Percentiles rank a stretch among this genome's conserved stretches.
These are phyloP conservation scores for Magnusiomyces magnusii DNA, from an alignment of 1,139 yeast species.

Conservation along the genomic window DNA sequence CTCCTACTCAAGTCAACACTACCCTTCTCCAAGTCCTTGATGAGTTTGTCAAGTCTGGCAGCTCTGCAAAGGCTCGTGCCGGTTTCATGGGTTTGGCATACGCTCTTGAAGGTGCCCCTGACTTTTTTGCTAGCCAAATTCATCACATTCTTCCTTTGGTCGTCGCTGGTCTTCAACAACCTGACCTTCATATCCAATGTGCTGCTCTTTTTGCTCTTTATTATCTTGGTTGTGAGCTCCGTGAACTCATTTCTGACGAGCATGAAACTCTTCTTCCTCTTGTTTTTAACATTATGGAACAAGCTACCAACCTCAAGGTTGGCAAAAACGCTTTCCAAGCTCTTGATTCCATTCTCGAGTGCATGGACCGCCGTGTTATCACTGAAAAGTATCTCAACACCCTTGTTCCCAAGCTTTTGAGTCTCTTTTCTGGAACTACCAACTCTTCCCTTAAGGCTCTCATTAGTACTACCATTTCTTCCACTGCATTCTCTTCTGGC, in stretches of 20 bases:
- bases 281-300: conserved; percentile 78
- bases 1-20: conserved; percentile 84
- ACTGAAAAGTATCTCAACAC: conserved; percentile 56
- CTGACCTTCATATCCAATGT: conserved; percentile 68
- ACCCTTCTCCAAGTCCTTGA: conserved; percentile 70
- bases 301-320: conserved; percentile 73
- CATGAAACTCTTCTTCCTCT: conserved; percentile 80
- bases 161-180: conserved; percentile 68
- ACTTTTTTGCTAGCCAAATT: conserved; percentile 70
- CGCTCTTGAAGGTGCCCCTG: conserved; percentile 91
- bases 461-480: conserved; percentile 92
- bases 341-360: conserved; percentile 85
- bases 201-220: conserved; percentile 81
- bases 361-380: conserved; percentile 75
- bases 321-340: conserved; percentile 91
- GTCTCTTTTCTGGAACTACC: conserved; percentile 59
- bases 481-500: conserved; percentile 95
- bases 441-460: conserved; percentile 71
- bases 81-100: conserved; percentile 76
- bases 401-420: conserved; percentile 81
- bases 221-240: conserved; percentile 74
- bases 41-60: conserved; percentile 52
- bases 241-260: conserved; percentile 73
- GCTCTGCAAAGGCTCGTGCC: conserved; percentile 80
- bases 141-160: conserved; percentile 64